Conservation (phyloP, 2,329 filamentous ascomycete species). For the Colletotrichum tabaci region DNA sequence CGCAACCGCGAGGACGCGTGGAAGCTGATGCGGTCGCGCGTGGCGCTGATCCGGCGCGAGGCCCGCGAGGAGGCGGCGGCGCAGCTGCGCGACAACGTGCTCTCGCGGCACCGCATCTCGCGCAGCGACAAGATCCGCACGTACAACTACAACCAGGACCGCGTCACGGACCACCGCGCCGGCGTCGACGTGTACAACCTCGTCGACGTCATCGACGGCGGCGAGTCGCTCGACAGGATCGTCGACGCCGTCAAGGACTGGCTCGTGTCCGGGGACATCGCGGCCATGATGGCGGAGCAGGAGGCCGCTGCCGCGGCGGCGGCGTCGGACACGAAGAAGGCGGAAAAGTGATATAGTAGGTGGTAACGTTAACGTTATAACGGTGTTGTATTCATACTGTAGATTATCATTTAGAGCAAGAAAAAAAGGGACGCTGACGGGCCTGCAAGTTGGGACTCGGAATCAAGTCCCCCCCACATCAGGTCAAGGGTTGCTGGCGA, state of each 20-base stretch:
- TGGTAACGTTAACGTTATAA: background rate
- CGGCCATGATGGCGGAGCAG: conserved; percentile 77
- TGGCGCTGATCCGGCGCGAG: conserved; percentile 86
- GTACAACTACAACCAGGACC: conserved; percentile 83
- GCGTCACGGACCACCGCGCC: conserved; percentile 91
- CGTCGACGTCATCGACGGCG: conserved; percentile 83
- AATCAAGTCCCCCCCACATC: background rate
- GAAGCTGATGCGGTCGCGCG: conserved; percentile 83
- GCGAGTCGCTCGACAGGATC: conserved; percentile 78
- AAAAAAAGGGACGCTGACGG: background rate
- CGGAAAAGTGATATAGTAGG: conserved; percentile 15
- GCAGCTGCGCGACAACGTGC: conserved; percentile 81
- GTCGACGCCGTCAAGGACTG: conserved; percentile 85
- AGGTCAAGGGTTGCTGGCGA: background rate
- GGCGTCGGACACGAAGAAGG: conserved; percentile 36
- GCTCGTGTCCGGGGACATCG: conserved; percentile 82
- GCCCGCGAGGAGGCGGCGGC: conserved; percentile 86
- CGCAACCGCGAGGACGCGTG: conserved; percentile 91
- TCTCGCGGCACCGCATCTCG: conserved; percentile 86
- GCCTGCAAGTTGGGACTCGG: background rate
- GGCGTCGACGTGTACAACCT: conserved; percentile 85
- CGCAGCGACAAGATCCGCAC: conserved; percentile 94
- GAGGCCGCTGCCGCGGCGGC: conserved; percentile 52
- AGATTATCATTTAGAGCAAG: conserved; percentile 3
- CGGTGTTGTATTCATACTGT: conserved; percentile 23